phyloP scores from a whole-genome alignment of 768 basidiomycete species.

The Lactarius sanguifluus region DNA sequence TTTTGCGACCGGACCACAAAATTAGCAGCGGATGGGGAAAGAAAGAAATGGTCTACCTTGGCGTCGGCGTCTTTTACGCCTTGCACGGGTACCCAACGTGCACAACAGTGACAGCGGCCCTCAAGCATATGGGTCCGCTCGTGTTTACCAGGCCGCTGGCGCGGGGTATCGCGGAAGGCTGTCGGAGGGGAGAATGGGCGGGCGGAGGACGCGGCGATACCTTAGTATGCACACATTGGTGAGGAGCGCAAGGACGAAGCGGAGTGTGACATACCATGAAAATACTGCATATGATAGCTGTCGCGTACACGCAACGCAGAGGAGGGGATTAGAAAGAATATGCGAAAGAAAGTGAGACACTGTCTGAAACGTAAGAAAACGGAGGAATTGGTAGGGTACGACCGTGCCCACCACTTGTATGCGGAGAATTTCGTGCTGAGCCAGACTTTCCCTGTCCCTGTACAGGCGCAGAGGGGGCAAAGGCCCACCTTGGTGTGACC shows the following conservation, averaged over 20 bases:
- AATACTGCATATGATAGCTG: conserved; percentile 84
- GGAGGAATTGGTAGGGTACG: background rate
- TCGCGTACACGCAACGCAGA: background rate
- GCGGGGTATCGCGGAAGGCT: conserved; percentile 51
- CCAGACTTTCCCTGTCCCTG: conserved; percentile 69
- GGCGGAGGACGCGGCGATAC: conserved; percentile 66
- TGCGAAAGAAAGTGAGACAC: conserved; percentile 10
- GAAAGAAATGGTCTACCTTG: conserved; percentile 47
- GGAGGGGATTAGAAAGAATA: background rate
- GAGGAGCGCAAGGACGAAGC: background rate
- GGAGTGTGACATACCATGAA: conserved; percentile 53
- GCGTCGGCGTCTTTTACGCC: conserved; percentile 71
- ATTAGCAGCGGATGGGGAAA: background rate
- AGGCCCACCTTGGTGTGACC: conserved; percentile 69
- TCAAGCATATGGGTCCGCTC: conserved; percentile 61
- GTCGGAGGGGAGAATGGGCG: conserved; percentile 77
- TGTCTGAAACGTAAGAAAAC: conserved; percentile 6
- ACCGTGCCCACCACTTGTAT: conserved; percentile 65
- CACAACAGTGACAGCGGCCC: conserved; percentile 78
- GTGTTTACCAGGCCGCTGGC: conserved; percentile 52
- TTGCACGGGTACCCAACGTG: conserved; percentile 68
- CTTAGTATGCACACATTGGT: conserved; percentile 38
- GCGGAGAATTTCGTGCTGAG: conserved; percentile 78
- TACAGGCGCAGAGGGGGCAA: conserved; percentile 75
- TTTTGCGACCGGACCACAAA: conserved; percentile 31